Conservation (phyloP, 108 stramenopile species). For the Fragilariopsis cylindrus region DNA sequence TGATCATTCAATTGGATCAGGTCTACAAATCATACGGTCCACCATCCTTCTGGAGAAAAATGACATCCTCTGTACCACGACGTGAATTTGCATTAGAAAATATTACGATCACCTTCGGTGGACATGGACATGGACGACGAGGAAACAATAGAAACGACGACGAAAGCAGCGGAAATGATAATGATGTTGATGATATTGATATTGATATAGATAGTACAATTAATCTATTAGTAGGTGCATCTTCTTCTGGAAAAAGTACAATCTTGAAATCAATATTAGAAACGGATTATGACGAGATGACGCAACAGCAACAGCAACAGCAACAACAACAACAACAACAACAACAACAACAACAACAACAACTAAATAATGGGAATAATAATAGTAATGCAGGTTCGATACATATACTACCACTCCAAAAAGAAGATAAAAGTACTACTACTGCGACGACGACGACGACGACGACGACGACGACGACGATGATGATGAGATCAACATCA, state of each 20-base stretch:
- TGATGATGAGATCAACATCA: neutral
- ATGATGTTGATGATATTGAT: too few relatives aligned
- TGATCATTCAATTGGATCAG: constrained; percentile 9
- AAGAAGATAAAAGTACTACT: neutral
- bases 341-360: neutral
- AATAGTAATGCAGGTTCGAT: neutral
- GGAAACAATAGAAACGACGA: neutral
- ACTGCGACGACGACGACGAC: neutral
- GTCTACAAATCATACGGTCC: constrained; percentile 36
- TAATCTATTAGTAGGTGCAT: constrained; percentile 38
- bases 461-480: neutral
- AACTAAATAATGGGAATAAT: constrained; percentile 8
- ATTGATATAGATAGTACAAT: neutral
- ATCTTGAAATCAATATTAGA: constrained; percentile 27
- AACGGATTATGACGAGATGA: neutral
- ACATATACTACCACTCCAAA: neutral
- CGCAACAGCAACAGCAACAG: neutral
- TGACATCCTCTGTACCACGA: constrained; percentile 39
- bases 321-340: neutral
- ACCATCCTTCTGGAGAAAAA: constrained; percentile 27
- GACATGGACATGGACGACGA: neutral
- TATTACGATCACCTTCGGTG: constrained; percentile 11
- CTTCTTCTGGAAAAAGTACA: constrained; percentile 49
- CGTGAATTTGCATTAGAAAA: constrained; percentile 37
- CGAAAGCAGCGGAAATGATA: neutral